Conservation (phyloP, 2,329 filamentous ascomycete species). For the Colletotrichum godetiae region DNA sequence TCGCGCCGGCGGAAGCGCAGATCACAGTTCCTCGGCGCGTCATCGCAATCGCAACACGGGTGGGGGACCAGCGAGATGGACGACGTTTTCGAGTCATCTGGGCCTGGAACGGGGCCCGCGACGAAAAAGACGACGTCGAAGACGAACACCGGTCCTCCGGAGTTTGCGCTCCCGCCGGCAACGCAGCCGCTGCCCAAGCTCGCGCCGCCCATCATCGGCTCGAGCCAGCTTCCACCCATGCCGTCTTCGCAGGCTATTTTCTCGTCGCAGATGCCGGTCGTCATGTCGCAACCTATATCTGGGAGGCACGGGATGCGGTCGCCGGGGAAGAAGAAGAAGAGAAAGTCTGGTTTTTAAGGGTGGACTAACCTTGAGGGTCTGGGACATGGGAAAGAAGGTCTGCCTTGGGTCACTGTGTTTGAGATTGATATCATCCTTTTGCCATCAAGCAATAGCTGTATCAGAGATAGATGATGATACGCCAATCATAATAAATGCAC, state of each 20-base stretch:
- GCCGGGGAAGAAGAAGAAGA: conserved; percentile 49
- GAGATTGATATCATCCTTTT: background rate
- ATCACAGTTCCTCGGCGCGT: conserved; percentile 22
- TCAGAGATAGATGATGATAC: conserved; percentile 2
- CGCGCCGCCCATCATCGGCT: conserved; percentile 20
- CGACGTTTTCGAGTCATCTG: background rate
- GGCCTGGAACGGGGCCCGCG: conserved; percentile 1
- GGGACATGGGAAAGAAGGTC: background rate
- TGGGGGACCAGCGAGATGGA: conserved; percentile 26
- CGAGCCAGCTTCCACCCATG: conserved; percentile 23
- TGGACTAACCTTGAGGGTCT: background rate
- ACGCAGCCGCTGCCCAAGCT: conserved; percentile 27
- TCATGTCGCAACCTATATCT: conserved; percentile 59
- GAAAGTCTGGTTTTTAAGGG: conserved; percentile 29
- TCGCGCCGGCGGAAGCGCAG: conserved; percentile 30
- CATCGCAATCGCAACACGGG: conserved; percentile 21
- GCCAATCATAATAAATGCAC: no score
- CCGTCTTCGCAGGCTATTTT: conserved; percentile 23
- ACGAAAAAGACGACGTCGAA: no score
- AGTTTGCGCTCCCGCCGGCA: background rate
- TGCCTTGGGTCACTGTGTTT: background rate
- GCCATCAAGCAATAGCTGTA: conserved; percentile 2
- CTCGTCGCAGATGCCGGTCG: conserved; percentile 42
- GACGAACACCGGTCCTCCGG: background rate
- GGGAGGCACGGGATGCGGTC: conserved; percentile 58